Base-by-base conservation (phyloP, 1,139 yeast species). In the Pichia cactophila region DNA sequence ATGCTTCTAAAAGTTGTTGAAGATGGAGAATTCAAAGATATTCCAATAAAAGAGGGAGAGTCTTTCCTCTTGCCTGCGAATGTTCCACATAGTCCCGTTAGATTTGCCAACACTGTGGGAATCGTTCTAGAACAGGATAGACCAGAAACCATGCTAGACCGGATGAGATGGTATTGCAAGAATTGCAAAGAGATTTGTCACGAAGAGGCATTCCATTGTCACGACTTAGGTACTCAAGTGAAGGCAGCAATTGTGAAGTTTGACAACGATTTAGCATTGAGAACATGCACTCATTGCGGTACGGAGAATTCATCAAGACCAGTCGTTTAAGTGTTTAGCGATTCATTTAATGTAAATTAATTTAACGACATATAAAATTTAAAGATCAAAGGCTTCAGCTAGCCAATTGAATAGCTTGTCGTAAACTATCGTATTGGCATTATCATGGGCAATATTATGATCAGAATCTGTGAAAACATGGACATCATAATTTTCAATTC, bases 101-200 rank as follows among this genome's bases (percentile, higher is more conserved):
- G 97, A 58, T 90, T 79, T 64, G 85, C 83, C 10, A 72, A 89
- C 60, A 88, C 97, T 0, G 82, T 90, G 33, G 97, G 97, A 0
- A 71, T 90, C 45, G 97, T 90, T 7, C 86, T 90, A n/a, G 97
- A 90, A 61, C 96, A 89, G 66, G 96, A 88, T 62, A 74, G 97
- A 56, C 96, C 96, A 0, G 69, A 70, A 49, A 86, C 78, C 1
- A 70, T 77, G 37, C 73, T 48, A 16, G 65, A 61, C 47, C 56
- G 59, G 43, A 49, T 61, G 59, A 74, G 96, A 60, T 89, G 97
- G 97, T 90, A 89, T 65, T 90, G 97, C 61, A 67, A 75, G 17
- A 71, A 72, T 12, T 90, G 97, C 68, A 70, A 69, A 52, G 75
- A 77, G 29, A 70, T 81, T 12, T 82, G 86, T 2, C 79, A 83